Conservation (phyloP, 75 land plant species). For the Sequoiadendron giganteum region DNA sequence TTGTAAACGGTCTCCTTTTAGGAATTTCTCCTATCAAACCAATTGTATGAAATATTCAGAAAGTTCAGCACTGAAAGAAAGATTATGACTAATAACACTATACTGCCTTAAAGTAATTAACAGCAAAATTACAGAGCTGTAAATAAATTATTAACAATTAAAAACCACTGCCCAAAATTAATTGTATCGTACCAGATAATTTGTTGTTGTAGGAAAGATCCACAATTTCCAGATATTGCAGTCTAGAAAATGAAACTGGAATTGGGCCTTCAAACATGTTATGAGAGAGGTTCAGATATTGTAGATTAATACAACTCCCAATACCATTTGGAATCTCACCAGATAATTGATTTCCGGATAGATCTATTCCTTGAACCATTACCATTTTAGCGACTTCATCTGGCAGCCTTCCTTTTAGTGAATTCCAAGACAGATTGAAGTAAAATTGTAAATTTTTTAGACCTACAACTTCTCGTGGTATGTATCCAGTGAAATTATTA, state of each 20-base stretch:
- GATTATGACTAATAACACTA: too few relatives aligned
- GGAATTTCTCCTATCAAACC: conserved; percentile 23
- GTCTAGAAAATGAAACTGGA: conserved; percentile 11
- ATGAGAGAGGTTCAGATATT: conserved; percentile 21
- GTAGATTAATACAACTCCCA: conserved; percentile 13
- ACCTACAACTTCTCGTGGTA: conserved; percentile 17
- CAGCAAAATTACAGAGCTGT: too few relatives aligned
- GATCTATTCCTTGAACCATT: conserved; percentile 18
- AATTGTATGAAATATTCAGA: conserved; percentile 18
- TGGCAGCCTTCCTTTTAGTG: conserved; percentile 18
- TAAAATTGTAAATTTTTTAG: conserved; percentile 17
- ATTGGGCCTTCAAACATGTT: conserved; percentile 15
- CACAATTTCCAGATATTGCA: conserved; percentile 8
- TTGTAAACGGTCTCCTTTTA: neutral
- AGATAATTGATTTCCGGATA: conserved; percentile 20
- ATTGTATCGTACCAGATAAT: neutral
- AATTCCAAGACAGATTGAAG: conserved; percentile 17
- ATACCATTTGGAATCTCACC: conserved; percentile 21
- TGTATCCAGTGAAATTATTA: conserved; percentile 20
- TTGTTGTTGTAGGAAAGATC: conserved; percentile 27
- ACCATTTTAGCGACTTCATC: conserved; percentile 16
- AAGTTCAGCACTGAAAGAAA: conserved; percentile 5
- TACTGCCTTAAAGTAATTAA: too few relatives aligned
- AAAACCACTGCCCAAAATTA: neutral
- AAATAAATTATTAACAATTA: too few relatives aligned